Conservation (phyloP, 352 stramenopile genomes). For the Phytophthora rubi region DNA sequence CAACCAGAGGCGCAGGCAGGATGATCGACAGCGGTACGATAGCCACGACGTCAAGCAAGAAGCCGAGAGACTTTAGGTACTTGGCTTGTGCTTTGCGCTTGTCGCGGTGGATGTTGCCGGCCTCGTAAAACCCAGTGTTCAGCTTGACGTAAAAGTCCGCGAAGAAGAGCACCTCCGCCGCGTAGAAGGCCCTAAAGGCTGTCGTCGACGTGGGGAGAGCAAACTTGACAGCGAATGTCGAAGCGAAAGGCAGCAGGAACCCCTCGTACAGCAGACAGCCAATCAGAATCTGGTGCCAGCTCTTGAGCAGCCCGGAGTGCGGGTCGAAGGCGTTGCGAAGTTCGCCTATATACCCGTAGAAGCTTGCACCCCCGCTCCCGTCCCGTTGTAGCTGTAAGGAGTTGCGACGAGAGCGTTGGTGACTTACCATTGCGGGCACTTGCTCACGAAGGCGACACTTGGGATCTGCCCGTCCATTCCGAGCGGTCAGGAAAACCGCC, state of each 20-base stretch:
- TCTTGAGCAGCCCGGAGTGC: constrained; percentile 48
- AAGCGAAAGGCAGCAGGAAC: constrained; percentile 55
- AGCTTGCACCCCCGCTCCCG: constrained; percentile 11
- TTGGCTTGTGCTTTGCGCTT: constrained; percentile 41
- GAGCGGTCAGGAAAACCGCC: background rate
- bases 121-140: constrained; percentile 67
- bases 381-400: background rate
- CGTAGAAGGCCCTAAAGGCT: constrained; percentile 41
- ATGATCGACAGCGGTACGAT: constrained; percentile 52
- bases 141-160: constrained; percentile 63
- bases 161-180: constrained; percentile 50
- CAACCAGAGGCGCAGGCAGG: background rate
- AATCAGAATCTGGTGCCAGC: constrained; percentile 59
- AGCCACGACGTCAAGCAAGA: constrained; percentile 52
- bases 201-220: constrained; percentile 17
- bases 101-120: constrained; percentile 55
- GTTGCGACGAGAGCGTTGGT: background rate
- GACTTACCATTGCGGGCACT: background rate
- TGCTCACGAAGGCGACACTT: background rate
- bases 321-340: constrained; percentile 60
- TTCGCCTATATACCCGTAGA: constrained; percentile 28
- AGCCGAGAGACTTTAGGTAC: constrained; percentile 50
- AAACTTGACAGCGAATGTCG: constrained; percentile 27
- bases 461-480: constrained; percentile 2
- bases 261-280: constrained; percentile 53